These are phyloP conservation scores for Aspergillus sp. DNA, from an alignment of 2,329 filamentous ascomycete species.

Conservation along the genomic window DNA sequence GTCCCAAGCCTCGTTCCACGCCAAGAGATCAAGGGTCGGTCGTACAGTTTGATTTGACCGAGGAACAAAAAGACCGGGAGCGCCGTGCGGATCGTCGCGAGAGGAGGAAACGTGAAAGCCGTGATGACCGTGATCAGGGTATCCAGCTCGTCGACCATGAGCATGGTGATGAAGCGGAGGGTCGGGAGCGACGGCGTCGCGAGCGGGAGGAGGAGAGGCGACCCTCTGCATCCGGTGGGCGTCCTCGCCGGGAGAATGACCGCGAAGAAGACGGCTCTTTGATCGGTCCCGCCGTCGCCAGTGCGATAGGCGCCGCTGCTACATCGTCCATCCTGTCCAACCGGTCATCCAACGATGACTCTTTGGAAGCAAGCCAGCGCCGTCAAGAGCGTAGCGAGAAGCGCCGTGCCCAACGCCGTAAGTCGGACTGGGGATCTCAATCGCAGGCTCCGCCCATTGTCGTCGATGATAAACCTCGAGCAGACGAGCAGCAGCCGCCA, in stretches of 20 bases:
- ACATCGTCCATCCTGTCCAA: slow-evolving; percentile 36
- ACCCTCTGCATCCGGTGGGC: too few relatives aligned
- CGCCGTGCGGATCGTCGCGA: slow-evolving; percentile 23
- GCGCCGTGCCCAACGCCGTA: slow-evolving; percentile 33
- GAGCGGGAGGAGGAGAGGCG: slow-evolving; percentile 13
- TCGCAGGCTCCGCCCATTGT: too few relatives aligned
- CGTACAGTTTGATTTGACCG: slow-evolving; percentile 47
- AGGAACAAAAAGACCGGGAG: slow-evolving; percentile 48
- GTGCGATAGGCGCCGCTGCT: slow-evolving; percentile 43
- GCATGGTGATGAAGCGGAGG: slow-evolving; percentile 9
- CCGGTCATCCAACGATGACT: slow-evolving; percentile 19
- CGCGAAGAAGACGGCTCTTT: slow-evolving; percentile 26
- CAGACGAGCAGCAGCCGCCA: slow-evolving; percentile 10
- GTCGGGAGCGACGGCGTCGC: slow-evolving; percentile 10
- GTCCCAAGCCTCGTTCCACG: slow-evolving; percentile 26
- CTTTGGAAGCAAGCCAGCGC: slow-evolving; percentile 23
- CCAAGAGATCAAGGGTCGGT: slow-evolving; percentile 41
- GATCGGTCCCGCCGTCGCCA: slow-evolving; percentile 39
- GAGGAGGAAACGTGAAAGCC: slow-evolving; percentile 13
- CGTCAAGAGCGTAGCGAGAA: slow-evolving; percentile 31
- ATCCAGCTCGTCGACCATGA: slow-evolving; percentile 24
- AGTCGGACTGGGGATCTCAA: too few relatives aligned
- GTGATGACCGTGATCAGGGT: slow-evolving; percentile 10
- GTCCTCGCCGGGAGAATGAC: neutral
- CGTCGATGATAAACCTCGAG: slow-evolving; percentile 7